A percentile compares a stretch with the other conserved stretches of the same genome.
These are phyloP conservation scores for Candida sanyaensis DNA, from an alignment of 1,139 yeast species.

Conservation along the genomic window DNA sequence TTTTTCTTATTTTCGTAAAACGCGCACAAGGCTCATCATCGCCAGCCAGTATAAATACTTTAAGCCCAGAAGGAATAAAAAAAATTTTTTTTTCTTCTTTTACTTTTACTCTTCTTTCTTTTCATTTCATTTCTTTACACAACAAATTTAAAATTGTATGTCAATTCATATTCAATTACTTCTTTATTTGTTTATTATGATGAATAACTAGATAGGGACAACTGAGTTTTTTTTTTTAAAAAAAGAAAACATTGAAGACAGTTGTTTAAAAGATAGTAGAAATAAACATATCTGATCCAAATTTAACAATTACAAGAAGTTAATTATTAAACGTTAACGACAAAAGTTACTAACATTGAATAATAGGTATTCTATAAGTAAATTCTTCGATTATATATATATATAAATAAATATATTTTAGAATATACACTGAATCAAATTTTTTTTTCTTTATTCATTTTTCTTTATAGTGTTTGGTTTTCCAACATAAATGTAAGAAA, in stretches of 20 bases:
- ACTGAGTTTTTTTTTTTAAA: slow-evolving; percentile 25
- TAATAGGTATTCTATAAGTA: not conserved
- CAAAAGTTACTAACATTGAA: not conserved
- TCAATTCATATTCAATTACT: not conserved
- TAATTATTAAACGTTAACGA: too few relatives aligned
- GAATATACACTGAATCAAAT: not conserved
- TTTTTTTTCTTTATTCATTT: slow-evolving; percentile 21
- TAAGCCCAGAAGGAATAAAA: not conserved
- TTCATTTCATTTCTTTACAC: not conserved
- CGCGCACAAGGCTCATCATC: too few relatives aligned
- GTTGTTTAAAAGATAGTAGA: slow-evolving; percentile 19
- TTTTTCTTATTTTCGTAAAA: not conserved
- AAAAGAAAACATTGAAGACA: slow-evolving; percentile 19
- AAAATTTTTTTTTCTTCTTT: not conserved
- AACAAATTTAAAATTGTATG: slow-evolving; percentile 2
- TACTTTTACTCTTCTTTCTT: not conserved
- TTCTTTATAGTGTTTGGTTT: slow-evolving; percentile 33
- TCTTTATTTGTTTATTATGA: slow-evolving; percentile 9
- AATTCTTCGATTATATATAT: not conserved
- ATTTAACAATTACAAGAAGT: not conserved
- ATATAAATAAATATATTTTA: not conserved
- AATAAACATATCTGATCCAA: slow-evolving; percentile 15
- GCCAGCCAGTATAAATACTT: not conserved
- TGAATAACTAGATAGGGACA: slow-evolving; percentile 37
- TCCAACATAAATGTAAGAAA: slow-evolving; percentile 58